Percentiles rank a stretch among this genome's conserved stretches.
phyloP scores from a whole-genome alignment of 2,329 filamentous ascomycete species.

The Ceratocystis ficicola region DNA sequence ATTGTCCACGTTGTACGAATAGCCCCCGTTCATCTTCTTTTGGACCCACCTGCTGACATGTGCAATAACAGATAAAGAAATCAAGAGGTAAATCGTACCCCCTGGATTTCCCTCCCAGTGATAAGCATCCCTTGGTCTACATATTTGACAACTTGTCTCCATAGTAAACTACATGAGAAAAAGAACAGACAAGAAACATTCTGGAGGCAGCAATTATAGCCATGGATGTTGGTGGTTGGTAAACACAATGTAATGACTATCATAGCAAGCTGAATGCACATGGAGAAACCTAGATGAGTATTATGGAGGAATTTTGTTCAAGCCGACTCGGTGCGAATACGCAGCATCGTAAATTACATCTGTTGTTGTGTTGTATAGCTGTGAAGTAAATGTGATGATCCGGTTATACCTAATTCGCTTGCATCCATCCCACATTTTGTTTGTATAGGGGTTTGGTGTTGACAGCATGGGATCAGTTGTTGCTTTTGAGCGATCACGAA shows the following conservation, averaged over 20 bases:
- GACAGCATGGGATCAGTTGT: not conserved
- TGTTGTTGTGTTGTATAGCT: no score
- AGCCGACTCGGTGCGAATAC: no score
- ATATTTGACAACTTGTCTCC: not conserved
- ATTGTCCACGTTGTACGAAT: conserved; percentile 8
- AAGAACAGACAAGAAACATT: not conserved
- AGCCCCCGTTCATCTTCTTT: not conserved
- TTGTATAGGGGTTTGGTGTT: no score
- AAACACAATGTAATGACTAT: no score
- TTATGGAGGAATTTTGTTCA: no score
- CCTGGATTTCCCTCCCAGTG: conserved; percentile 9
- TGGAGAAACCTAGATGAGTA: no score
- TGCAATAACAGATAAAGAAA: not conserved
- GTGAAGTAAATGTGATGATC: not conserved
- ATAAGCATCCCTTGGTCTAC: not conserved
- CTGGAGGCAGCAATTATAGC: no score
- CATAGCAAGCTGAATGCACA: no score
- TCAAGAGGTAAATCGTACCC: conserved; percentile 3
- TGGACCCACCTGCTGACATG: not conserved
- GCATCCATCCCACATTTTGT: not conserved
- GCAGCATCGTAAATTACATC: no score
- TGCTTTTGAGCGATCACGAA: conserved; percentile 20
- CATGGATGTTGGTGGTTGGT: no score
- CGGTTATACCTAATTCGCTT: not conserved
- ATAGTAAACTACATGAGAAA: not conserved